phyloP scores from a whole-genome alignment of 129 eudicot genomes.

The Artemisia argyi region DNA sequence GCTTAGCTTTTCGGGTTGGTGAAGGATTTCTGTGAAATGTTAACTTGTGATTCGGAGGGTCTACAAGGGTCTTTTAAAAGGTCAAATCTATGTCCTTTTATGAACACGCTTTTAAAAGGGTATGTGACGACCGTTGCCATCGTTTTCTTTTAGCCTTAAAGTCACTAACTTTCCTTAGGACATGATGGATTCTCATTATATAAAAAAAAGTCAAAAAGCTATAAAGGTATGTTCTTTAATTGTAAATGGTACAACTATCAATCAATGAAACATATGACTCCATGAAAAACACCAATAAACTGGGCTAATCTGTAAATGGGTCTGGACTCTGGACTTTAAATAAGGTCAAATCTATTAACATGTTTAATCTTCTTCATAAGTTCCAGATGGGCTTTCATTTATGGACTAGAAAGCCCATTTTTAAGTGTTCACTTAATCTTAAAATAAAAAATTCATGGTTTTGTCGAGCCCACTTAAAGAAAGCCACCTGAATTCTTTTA shows the following conservation, averaged over 20 bases:
- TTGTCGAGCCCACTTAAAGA: too few species aligned
- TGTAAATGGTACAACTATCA: conserved; percentile 17
- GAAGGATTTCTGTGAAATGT: conserved; percentile 7
- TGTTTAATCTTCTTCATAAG: too few species aligned
- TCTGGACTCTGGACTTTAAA: background rate
- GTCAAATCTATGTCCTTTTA: conserved; percentile 15
- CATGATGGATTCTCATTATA: conserved; percentile 33
- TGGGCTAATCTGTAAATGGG: conserved; percentile 1
- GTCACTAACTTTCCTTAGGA: conserved; percentile 15
- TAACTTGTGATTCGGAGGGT: conserved; percentile 23
- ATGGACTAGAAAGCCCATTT: background rate
- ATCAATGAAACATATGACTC: conserved; percentile 10
- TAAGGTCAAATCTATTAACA: too few species aligned
- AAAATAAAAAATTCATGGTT: background rate
- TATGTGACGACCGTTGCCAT: conserved; percentile 32
- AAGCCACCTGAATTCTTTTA: too few species aligned
- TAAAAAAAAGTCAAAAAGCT: conserved; percentile 32
- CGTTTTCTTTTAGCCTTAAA: conserved; percentile 30
- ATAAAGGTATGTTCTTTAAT: conserved; percentile 27
- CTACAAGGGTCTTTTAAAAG: conserved; percentile 22
- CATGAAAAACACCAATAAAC: background rate
- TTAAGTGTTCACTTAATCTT: too few species aligned
- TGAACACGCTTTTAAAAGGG: conserved; percentile 17
- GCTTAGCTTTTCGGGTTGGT: conserved; percentile 10
- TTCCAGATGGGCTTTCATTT: background rate